Conservation (phyloP, 73 alveolate species). For the Tetrahymena elliotti region DNA sequence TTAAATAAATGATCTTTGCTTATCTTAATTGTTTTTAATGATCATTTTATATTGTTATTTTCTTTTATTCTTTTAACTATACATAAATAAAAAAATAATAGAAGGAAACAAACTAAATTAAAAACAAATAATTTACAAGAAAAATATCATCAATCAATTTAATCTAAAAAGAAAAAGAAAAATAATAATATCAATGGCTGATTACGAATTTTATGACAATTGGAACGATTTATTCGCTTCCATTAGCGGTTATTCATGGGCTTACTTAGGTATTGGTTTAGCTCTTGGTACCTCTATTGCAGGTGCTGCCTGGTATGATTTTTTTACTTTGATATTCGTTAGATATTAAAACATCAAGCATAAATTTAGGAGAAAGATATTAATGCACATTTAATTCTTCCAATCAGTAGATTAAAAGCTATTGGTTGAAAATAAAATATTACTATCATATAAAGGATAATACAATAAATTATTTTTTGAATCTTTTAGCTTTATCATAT, state of each 20-base stretch:
- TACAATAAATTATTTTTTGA: neutral
- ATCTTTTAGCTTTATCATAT: neutral
- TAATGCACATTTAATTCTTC: neutral
- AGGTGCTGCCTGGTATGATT: conserved; percentile 89
- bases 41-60: neutral
- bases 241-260: conserved; percentile 79
- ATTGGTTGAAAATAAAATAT: too few relatives aligned
- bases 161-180: neutral
- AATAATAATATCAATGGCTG: neutral
- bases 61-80: neutral
- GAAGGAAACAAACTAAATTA: neutral
- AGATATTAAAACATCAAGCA: neutral
- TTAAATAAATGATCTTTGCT: neutral
- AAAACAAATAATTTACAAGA: neutral
- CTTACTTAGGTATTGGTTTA: conserved; percentile 90
- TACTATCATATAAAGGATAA: neutral
- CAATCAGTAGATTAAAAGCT: neutral
- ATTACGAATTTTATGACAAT: neutral
- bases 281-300: conserved; percentile 89
- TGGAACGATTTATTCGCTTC: conserved; percentile 9
- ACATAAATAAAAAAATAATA: neutral
- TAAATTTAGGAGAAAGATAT: neutral
- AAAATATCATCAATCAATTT: neutral
- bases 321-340: neutral
- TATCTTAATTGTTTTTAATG: neutral